A percentile compares a stretch with the other conserved stretches of the same genome.
These are phyloP conservation scores for Ogataea trehalophila DNA, from an alignment of 805 yeast species.

Conservation along the genomic window DNA sequence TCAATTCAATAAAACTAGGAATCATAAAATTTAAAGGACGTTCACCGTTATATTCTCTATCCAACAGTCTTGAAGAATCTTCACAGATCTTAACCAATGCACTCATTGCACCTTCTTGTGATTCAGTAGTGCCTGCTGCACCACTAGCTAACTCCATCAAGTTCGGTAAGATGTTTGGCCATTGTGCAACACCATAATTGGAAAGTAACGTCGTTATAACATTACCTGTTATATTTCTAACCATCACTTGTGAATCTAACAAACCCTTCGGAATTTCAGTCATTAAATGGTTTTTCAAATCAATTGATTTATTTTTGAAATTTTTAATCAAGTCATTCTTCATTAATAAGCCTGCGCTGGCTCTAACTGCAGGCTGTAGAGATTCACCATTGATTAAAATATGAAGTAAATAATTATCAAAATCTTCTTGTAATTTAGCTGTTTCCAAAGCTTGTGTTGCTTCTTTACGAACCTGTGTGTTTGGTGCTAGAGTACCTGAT, in stretches of 20 bases:
- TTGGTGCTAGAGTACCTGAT: conserved; percentile 64
- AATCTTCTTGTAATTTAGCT: conserved; percentile 69
- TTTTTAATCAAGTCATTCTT: conserved; percentile 64
- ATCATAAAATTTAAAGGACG: conserved; percentile 66
- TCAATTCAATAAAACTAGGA: conserved; percentile 55
- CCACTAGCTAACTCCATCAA: conserved; percentile 56
- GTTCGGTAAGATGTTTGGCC: conserved; percentile 74
- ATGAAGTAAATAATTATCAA: conserved; percentile 73
- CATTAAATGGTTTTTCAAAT: conserved; percentile 31
- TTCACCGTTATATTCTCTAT: conserved; percentile 57
- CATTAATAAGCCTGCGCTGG: conserved; percentile 82
- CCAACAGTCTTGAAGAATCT: conserved; percentile 67
- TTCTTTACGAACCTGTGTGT: conserved; percentile 45
- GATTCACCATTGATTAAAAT: conserved; percentile 54
- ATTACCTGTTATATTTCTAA: conserved; percentile 85
- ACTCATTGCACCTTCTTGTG: conserved; percentile 72
- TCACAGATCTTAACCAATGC: conserved; percentile 88
- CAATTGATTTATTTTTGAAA: conserved; percentile 25
- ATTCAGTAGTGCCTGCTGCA: conserved; percentile 35
- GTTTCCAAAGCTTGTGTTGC: conserved; percentile 72
- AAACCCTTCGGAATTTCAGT: conserved; percentile 42
- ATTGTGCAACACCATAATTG: conserved; percentile 54
- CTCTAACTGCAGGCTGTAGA: conserved; percentile 57
- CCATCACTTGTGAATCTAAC: conserved; percentile 48
- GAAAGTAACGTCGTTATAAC: conserved; percentile 80